Evolutionary conservation across 2,329 filamentous ascomycete species (phyloP).

Genomic region (Botrytis fragariae): DNA sequence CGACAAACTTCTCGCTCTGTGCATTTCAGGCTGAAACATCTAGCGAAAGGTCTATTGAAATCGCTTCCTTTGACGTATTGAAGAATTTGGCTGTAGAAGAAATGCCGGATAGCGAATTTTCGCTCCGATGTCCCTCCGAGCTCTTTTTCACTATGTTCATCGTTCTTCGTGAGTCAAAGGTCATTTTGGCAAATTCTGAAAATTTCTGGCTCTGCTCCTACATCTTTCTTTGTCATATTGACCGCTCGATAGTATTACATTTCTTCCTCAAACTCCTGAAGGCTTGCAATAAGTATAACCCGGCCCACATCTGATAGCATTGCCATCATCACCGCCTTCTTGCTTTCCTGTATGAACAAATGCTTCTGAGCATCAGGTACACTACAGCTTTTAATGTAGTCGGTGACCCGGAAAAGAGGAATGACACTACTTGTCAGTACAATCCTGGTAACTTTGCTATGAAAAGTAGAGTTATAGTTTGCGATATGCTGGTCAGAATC

Average conservation of each 20-base stretch:
- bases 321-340: neutral
- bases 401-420: neutral
- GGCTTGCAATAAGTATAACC: neutral
- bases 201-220: neutral
- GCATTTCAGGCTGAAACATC: neutral
- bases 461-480: neutral
- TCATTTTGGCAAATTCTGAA: neutral
- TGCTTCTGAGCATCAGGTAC: neutral
- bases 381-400: neutral
- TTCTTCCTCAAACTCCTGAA: neutral
- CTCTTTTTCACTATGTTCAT: neutral
- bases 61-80: neutral
- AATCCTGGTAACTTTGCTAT: accelerated
- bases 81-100: neutral
- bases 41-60: neutral
- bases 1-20: neutral
- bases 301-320: neutral
- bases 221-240: neutral
- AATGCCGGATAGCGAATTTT: neutral
- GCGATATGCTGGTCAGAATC: neutral
- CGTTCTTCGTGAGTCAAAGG: accelerated
- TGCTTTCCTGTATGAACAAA: neutral
- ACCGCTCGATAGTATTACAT: neutral
- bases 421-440: neutral
- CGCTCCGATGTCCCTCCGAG: neutral